Percentiles rank a stretch among this genome's conserved stretches.
Evolutionary conservation across 1,139 yeast species (phyloP).

Genomic region (Yamadazyma membranifaciens): DNA sequence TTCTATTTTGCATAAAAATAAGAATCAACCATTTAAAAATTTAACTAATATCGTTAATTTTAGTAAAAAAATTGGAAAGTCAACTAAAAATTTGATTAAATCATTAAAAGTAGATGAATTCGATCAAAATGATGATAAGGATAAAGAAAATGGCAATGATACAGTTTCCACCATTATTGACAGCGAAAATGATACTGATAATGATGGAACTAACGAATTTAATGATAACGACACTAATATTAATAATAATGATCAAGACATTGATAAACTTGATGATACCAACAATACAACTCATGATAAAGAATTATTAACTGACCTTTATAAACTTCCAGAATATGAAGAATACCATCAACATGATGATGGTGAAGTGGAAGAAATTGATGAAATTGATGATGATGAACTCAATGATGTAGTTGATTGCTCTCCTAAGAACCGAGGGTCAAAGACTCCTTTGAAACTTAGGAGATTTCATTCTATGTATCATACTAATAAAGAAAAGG

Average conservation of each 20-base stretch:
- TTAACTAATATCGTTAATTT: constrained; percentile 22
- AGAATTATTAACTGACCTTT: constrained; percentile 8
- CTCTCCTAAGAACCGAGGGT: not conserved
- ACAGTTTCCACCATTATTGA: constrained; percentile 16
- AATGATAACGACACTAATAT: constrained; percentile 1
- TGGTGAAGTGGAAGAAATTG: constrained; percentile 1
- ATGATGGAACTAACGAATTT: not conserved
- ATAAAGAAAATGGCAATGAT: constrained; percentile 5
- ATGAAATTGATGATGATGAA: not conserved
- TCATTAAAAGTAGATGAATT: constrained; percentile 9
- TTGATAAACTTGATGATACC: constrained; percentile 10
- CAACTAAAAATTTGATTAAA: constrained; percentile 10
- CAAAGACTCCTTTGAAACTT: constrained; percentile 29
- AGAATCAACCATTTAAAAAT: constrained; percentile 23
- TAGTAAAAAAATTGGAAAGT: constrained; percentile 16
- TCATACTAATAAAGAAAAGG: constrained; percentile 44
- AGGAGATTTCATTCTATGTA: constrained; percentile 69
- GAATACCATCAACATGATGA: not conserved
- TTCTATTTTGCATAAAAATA: constrained; percentile 1
- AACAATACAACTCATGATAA: constrained; percentile 10
- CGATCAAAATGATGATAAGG: constrained; percentile 14
- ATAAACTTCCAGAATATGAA: not conserved
- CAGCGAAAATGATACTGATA: constrained; percentile 13
- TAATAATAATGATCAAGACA: not conserved
- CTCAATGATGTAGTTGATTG: not conserved